Evolutionary conservation across 2,329 filamentous ascomycete genomes (phyloP), one percentile per base, ranked within the genome.

Genomic region (Penicillium hesseltinei): DNA sequence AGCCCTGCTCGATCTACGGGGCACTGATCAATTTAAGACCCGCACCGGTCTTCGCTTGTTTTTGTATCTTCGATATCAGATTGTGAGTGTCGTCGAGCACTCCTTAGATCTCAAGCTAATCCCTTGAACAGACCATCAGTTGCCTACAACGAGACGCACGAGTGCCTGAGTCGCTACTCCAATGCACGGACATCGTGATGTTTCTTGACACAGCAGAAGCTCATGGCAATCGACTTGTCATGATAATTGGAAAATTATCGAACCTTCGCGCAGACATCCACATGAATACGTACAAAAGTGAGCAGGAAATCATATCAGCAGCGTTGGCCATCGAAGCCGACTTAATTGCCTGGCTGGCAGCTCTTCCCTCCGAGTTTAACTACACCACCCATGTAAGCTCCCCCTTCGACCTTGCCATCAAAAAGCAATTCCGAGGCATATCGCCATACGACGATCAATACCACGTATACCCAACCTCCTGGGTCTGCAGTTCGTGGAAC

Each of bases 401-500:
- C 0, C 60, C 60, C 9, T 56, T 65, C 6, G 65, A 73, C 17
- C 55, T 74, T 1, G 77, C 77, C 11, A 75, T 83, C 51, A 58
- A 63, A 54, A 54, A 60, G 39, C 61, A 60, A 38, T 65, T 65
- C n/a, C 63, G 66, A 27, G 66, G 68, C 5, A 57, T 71, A 17
- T 38, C 53, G 5, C 64, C 65, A 1, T 85, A 84, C 58, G 75
- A 78, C 19, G 77, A 79, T 13, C 75, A 77, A 53, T 86, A 83
- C 64, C 83, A 87, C 66, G 68, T 77, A 23, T 87, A 87, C 63
- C 69, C 71, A 17, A 79, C 81, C 59, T 78, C 84, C 54, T 84
- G 80, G 77, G 72, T 78, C 19, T 81, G 80, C 9, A 78, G 81
- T 25, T 76, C 82, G 40, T 87, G 82, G 82, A 84, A 82, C 58